A percentile compares a stretch with the other conserved stretches of the same genome.
Conservation (phyloP, 768 basidiomycete genomes). For the Mycena capillaripes region DNA sequence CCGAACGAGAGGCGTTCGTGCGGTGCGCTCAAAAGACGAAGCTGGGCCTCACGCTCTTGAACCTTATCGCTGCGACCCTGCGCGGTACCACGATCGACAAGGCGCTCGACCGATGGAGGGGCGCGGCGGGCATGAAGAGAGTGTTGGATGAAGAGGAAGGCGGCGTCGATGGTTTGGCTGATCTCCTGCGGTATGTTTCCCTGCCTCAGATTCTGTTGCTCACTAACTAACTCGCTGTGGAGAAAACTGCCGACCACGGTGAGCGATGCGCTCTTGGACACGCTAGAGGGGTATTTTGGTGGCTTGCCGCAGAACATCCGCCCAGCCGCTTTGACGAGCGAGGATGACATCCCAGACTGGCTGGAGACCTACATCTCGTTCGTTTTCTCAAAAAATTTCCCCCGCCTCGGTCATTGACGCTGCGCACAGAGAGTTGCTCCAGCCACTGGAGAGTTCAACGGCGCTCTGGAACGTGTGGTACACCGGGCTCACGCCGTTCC, state of each 20-base stretch:
- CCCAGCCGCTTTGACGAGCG: slow-evolving; percentile 36
- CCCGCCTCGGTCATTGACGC: background rate
- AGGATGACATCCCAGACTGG: slow-evolving; percentile 62
- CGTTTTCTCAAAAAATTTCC: slow-evolving; percentile 38
- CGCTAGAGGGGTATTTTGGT: slow-evolving; percentile 55
- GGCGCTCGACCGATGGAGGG: slow-evolving; percentile 20
- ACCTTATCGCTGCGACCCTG: slow-evolving; percentile 5
- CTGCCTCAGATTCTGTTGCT: background rate
- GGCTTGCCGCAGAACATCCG: slow-evolving; percentile 48
- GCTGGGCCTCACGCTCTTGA: slow-evolving; percentile 19
- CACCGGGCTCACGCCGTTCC: slow-evolving; percentile 73
- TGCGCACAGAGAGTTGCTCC: slow-evolving; percentile 55
- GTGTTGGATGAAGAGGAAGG: slow-evolving; percentile 1
- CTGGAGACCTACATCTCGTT: slow-evolving; percentile 65
- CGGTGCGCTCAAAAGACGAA: background rate
- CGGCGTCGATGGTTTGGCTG: slow-evolving; percentile 19
- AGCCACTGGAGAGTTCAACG: slow-evolving; percentile 61
- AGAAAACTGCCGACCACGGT: slow-evolving; percentile 50
- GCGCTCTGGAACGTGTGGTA: slow-evolving; percentile 82
- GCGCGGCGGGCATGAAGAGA: slow-evolving; percentile 1
- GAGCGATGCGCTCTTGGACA: slow-evolving; percentile 52
- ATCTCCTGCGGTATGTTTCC: slow-evolving; percentile 41
- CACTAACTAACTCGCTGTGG: background rate
- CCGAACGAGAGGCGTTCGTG: slow-evolving; percentile 12
- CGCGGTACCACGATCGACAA: background rate